Conservation (phyloP, 139 green algal species). For the Desmodesmus armatus region DNA sequence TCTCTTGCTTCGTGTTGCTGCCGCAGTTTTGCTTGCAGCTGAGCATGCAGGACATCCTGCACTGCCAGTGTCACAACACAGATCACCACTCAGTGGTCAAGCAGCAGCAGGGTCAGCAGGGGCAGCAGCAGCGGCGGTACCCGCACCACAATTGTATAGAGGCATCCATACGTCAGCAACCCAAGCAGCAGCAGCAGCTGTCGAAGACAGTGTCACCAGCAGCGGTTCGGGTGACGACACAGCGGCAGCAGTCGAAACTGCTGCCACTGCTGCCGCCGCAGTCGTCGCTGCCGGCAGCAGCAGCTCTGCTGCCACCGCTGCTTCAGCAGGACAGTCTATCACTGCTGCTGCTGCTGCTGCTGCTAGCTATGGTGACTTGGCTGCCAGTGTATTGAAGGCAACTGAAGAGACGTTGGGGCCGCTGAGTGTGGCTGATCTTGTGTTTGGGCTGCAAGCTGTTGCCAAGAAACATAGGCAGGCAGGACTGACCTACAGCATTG, state of each 20-base stretch:
- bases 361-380: constrained; percentile 32
- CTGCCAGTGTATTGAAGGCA: constrained; percentile 25
- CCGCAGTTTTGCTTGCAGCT: background rate
- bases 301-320: background rate
- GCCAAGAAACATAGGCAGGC: constrained; percentile 20
- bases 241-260: background rate
- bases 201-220: too few species aligned
- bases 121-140: constrained; percentile 11
- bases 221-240: too few species aligned
- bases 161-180: background rate
- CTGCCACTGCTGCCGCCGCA: background rate
- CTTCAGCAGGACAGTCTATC: background rate
- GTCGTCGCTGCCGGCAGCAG: background rate
- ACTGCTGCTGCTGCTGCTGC: background rate
- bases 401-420: constrained; percentile 32
- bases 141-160: background rate
- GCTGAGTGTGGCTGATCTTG: constrained; percentile 11
- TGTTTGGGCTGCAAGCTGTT: constrained; percentile 39
- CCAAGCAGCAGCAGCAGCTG: background rate
- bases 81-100: too few species aligned
- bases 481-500: background rate
- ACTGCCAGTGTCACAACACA: too few species aligned
- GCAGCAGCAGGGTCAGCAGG: background rate
- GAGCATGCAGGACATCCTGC: too few species aligned
- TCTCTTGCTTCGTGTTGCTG: background rate